Percentiles rank a stretch among this genome's conserved stretches.
phyloP scores from a whole-genome alignment of 805 yeast genomes.

The Limtongia smithiae region DNA sequence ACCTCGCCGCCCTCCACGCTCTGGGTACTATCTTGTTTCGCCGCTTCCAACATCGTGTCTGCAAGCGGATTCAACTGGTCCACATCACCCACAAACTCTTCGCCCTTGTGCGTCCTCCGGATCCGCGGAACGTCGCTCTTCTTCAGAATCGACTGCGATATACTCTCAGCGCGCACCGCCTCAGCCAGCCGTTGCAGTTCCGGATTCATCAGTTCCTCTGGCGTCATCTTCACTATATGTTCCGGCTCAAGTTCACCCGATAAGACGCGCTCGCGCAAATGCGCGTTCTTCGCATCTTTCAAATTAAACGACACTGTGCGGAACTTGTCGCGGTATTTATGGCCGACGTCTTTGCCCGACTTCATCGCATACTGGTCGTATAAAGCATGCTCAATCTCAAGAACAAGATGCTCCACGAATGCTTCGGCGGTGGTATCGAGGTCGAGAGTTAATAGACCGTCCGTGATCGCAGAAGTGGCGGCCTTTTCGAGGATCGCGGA shows the following conservation, averaged over 20 bases:
- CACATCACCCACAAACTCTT: slow-evolving; percentile 65
- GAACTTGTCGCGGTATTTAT: slow-evolving; percentile 62
- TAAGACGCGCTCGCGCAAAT: slow-evolving; percentile 56
- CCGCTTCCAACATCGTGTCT: no score
- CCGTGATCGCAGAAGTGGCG: slow-evolving; percentile 36
- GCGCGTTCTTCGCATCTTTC: slow-evolving; percentile 52
- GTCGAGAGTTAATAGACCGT: slow-evolving; percentile 25
- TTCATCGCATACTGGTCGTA: slow-evolving; percentile 40
- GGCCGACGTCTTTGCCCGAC: slow-evolving; percentile 38
- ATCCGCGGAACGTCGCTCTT: slow-evolving; percentile 59
- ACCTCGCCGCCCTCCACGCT: not conserved
- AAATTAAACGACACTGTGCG: slow-evolving; percentile 62
- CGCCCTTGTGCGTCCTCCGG: slow-evolving; percentile 83
- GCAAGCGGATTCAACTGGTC: slow-evolving; percentile 34
- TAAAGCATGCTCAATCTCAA: slow-evolving; percentile 51
- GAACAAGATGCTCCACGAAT: slow-evolving; percentile 46
- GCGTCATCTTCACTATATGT: slow-evolving; percentile 60
- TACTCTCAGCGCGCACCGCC: slow-evolving; percentile 63
- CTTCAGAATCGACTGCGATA: slow-evolving; percentile 64
- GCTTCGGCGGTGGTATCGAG: slow-evolving; percentile 34
- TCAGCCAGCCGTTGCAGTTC: slow-evolving; percentile 69
- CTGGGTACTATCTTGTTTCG: no score
- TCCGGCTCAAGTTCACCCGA: slow-evolving; percentile 51
- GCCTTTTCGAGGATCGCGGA: slow-evolving; percentile 45
- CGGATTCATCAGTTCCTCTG: slow-evolving; percentile 75